phyloP scores from a whole-genome alignment of 139 green algal species.

The Desmodesmus armatus region DNA sequence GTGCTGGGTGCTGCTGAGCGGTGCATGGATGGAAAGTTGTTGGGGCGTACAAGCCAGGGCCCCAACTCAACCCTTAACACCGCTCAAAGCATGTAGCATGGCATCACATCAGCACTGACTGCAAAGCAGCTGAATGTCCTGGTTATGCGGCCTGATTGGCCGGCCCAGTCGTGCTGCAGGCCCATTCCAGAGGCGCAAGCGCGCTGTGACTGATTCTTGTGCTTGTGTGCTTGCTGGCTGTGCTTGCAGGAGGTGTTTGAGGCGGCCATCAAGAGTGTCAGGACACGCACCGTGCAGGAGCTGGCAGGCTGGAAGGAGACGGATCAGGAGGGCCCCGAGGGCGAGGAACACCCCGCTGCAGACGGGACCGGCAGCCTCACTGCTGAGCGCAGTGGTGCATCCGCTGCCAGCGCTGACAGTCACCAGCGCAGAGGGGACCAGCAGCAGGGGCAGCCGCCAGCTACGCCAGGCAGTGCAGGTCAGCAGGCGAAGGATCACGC shows the following conservation, averaged over 20 bases:
- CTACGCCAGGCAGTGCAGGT: background rate
- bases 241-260: slow-evolving; percentile 56
- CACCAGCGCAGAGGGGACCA: too few relatives aligned
- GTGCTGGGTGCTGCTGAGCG: background rate
- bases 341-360: background rate
- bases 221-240: too few relatives aligned
- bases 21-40: background rate
- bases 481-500: background rate
- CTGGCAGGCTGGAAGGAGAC: slow-evolving; percentile 14
- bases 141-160: too few relatives aligned
- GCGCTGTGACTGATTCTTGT: too few relatives aligned
- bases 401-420: background rate
- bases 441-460: background rate
- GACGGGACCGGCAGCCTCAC: background rate
- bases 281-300: slow-evolving; percentile 49
- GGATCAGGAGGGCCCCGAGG: background rate
- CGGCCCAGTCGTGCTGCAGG: too few relatives aligned
- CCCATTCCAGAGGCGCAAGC: too few relatives aligned
- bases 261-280: slow-evolving; percentile 53
- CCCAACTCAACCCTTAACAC: too few relatives aligned
- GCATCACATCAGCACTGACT: too few relatives aligned
- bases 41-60: too few relatives aligned
- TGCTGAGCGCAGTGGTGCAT: background rate
- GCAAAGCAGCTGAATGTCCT: too few relatives aligned
- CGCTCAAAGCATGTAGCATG: too few relatives aligned